Base-by-base conservation (phyloP, 305 asterid species). In the Plantago lanceolata region DNA sequence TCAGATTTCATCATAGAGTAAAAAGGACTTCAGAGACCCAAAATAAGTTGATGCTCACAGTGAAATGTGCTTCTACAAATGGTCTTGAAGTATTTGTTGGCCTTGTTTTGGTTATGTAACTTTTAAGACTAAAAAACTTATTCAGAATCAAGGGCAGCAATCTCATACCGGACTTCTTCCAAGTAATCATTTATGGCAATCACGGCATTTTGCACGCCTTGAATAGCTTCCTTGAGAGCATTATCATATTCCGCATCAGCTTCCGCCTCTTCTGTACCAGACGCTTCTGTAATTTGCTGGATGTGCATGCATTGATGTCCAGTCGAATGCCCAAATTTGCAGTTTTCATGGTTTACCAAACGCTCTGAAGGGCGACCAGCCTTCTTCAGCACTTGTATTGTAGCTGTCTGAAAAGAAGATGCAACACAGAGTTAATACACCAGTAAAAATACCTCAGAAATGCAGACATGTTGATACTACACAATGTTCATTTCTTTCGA, bases 241-340 rank as follows among this genome's bases (percentile, higher is more conserved):
- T 74, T 87, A 45, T 89, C 97, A 14, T 85, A 92, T 68, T 89
- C 76, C 19, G 98, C 82, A 67, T 89, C 97, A 14, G 95, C 97
- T 65, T 92, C 98, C 3, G 98, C 98, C 76, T 92, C 98, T 77
- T 89, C 96, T 13, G 97, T 92, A 45, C 97, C 98, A 24, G 95
- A 84, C 55, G 90, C 97, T 78, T 89, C 98, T 13, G 96, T 92
- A 71, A 92, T 89, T 68, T 85, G 79, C 79, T 87, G 87, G 78
- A 92, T 90, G 81, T 92, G 91, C 61, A 84, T 72, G 18, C 98
- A 92, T 59, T 87, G 86, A n/a, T 92, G 98, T 48, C 91, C 91
- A 1, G 72, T 71, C 20, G 92, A 72, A 49, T 78, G 85, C 70
- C 76, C 71, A 55, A 82, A 73, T 74, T 80, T 87, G 81, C 98